Base-by-base conservation (phyloP, 129 eudicot species). In the Helianthus tuberosus region DNA sequence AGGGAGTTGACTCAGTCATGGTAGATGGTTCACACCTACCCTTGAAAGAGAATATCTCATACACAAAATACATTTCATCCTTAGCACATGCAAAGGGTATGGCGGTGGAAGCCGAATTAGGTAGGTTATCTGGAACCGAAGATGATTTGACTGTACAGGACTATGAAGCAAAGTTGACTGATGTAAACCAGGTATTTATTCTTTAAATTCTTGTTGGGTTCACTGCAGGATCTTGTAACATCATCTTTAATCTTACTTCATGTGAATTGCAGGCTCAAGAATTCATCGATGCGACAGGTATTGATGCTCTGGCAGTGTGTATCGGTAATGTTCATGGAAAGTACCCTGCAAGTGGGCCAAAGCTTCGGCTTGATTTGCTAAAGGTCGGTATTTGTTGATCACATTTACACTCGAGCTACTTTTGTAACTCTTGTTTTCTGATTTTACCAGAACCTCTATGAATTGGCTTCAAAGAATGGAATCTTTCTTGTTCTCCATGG, bases 301-400 rank as follows among this genome's bases (percentile, higher is more conserved):
- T 91, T 54, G 99, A 95, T 89, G 94, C 96, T 75, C 83, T 95
- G 75, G 99, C 99, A 43, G 99, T 95, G 72, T 95, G 99, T 80
- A 89, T 95, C 62, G 99, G 99, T 71, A 95, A 95, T 83, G 97
- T 95, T 83, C 99, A 95, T 77, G 99, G 99, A 15, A 91, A 87
- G 72, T 95, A 95, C 84, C 99, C 99, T 72, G 82, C 96, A 72
- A 85, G 81, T 84, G 99, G 97, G 65, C 97, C 97, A 47, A 72
- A 89, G 60, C 96, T 95, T 72, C 88, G 89, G 73, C 93, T 95
- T 69, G 86, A 91, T 77, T 86, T 95, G 81, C 99, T 95, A 15
- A 85, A 91, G 97, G 99, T 59, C 5, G 15, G 41, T 90, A 54
- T 47, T 25, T 71, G 29, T 27, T 41, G 3, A n/a, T 44, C n/a